Evolutionary conservation across 1,284 basidiomycete genomes (phyloP).

Genomic region (Ganoderma boninense): DNA sequence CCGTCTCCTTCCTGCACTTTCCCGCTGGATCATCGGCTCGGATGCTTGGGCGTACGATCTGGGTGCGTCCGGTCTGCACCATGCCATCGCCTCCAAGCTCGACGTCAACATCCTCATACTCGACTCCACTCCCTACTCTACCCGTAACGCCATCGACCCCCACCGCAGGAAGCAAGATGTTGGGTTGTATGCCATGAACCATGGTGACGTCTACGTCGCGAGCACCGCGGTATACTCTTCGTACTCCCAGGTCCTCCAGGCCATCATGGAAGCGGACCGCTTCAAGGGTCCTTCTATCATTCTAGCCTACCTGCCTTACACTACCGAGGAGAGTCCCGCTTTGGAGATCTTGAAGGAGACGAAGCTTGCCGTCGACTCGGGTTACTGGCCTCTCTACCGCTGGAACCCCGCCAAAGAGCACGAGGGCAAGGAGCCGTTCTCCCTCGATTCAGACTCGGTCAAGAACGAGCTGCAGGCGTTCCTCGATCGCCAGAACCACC

Average conservation of each 20-base stretch:
- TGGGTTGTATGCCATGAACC: conserved; percentile 98
- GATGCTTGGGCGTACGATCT: conserved; percentile 98
- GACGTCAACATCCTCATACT: conserved; percentile 97
- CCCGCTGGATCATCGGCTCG: conserved; percentile 96
- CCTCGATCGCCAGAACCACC: conserved; percentile 96
- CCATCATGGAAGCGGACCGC: conserved; percentile 90
- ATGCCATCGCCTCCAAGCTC: conserved; percentile 89
- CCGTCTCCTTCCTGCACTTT: conserved; percentile 69
- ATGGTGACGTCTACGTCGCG: conserved; percentile 96
- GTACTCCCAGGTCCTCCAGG: conserved; percentile 94
- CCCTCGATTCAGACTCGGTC: conserved; percentile 92
- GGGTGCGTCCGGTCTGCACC: conserved; percentile 96
- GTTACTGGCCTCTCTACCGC: conserved; percentile 98
- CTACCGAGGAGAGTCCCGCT: conserved; percentile 77
- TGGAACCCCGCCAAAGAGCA: conserved; percentile 92
- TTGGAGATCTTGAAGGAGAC: conserved; percentile 96
- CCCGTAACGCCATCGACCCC: conserved; percentile 75
- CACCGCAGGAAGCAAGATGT: conserved; percentile 90
- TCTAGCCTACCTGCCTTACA: conserved; percentile 95
- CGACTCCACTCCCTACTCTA: conserved; percentile 90
- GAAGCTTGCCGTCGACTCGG: conserved; percentile 95
- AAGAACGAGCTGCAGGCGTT: conserved; percentile 96
- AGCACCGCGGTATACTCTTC: conserved; percentile 96
- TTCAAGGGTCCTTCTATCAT: conserved; percentile 93
- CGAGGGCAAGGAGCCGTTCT: conserved; percentile 85